phyloP scores from a whole-genome alignment of 306 rosid species.

The Phaseolus lunatus region DNA sequence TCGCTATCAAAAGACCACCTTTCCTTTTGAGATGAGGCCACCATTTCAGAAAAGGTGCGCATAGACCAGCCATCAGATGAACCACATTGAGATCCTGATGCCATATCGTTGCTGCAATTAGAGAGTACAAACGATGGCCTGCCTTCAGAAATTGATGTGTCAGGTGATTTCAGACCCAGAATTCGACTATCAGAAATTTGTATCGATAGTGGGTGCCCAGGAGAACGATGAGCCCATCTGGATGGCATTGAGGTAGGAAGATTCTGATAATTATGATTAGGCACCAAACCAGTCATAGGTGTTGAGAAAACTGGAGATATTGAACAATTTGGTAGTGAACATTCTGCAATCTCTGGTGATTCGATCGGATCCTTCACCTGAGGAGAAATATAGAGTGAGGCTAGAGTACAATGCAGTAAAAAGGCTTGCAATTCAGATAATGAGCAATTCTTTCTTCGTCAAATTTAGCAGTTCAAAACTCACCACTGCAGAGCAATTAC shows the following conservation, averaged over 20 bases:
- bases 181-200: slow-evolving; percentile 82
- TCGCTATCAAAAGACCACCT: slow-evolving; percentile 91
- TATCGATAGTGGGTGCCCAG: slow-evolving; percentile 69
- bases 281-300: slow-evolving; percentile 51
- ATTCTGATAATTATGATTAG: slow-evolving; percentile 51
- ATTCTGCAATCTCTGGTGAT: slow-evolving; percentile 63
- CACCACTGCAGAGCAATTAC: slow-evolving; percentile 61
- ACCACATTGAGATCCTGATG: slow-evolving; percentile 74
- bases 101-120: slow-evolving; percentile 74
- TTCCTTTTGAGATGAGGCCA: slow-evolving; percentile 82
- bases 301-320: slow-evolving; percentile 60
- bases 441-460: neutral
- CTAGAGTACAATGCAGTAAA: neutral
- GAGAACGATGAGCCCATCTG: slow-evolving; percentile 74
- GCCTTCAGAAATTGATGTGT: slow-evolving; percentile 77
- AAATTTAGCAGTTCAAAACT: slow-evolving; percentile 49
- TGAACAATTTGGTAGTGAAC: slow-evolving; percentile 57
- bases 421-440: slow-evolving; percentile 31
- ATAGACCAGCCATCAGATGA: slow-evolving; percentile 95
- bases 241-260: slow-evolving; percentile 65
- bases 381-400: slow-evolving; percentile 35
- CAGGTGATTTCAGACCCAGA: slow-evolving; percentile 73
- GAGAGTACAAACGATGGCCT: slow-evolving; percentile 75
- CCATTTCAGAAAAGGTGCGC: slow-evolving; percentile 88
- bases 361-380: slow-evolving; percentile 65